A percentile compares a stretch with the other conserved stretches of the same genome.
Evolutionary conservation across 352 stramenopile genomes (phyloP).

Genomic region (Phytopythium delawarense): DNA sequence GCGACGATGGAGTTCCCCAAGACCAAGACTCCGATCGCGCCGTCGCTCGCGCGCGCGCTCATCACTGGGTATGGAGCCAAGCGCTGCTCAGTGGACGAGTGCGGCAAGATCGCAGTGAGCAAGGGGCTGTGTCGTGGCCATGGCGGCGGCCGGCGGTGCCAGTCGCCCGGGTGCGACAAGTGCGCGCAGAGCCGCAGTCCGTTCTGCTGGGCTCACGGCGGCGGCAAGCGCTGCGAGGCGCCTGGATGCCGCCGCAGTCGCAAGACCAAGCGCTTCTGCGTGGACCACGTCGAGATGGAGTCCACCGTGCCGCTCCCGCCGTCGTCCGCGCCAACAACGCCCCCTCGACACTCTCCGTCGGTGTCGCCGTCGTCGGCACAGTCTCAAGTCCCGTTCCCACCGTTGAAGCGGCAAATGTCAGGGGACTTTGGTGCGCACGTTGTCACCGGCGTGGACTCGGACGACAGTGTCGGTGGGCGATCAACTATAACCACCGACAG

Average conservation of each 20-base stretch:
- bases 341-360: background rate
- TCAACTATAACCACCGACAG: constrained; percentile 32
- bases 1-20: constrained; percentile 9
- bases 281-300: constrained; percentile 74
- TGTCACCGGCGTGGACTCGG: constrained; percentile 29
- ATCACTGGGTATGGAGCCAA: constrained; percentile 57
- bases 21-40: constrained; percentile 29
- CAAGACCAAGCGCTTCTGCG: constrained; percentile 76
- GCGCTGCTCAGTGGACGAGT: constrained; percentile 61
- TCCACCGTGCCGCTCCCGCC: constrained; percentile 24
- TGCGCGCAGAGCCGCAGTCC: constrained; percentile 72
- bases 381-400: constrained; percentile 2
- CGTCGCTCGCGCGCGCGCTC: constrained; percentile 32
- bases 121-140: constrained; percentile 70
- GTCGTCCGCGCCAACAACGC: background rate
- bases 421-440: background rate
- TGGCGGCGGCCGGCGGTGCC: constrained; percentile 60
- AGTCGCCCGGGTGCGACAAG: constrained; percentile 59
- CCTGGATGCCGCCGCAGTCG: constrained; percentile 61
- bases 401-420: constrained; percentile 8
- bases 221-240: constrained; percentile 66
- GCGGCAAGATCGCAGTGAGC: constrained; percentile 72
- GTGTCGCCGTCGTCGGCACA: background rate
- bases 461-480: constrained; percentile 40
- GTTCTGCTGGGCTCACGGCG: constrained; percentile 72